phyloP scores from a whole-genome alignment of 768 basidiomycete species.

The Pulveroboletus sp. region DNA sequence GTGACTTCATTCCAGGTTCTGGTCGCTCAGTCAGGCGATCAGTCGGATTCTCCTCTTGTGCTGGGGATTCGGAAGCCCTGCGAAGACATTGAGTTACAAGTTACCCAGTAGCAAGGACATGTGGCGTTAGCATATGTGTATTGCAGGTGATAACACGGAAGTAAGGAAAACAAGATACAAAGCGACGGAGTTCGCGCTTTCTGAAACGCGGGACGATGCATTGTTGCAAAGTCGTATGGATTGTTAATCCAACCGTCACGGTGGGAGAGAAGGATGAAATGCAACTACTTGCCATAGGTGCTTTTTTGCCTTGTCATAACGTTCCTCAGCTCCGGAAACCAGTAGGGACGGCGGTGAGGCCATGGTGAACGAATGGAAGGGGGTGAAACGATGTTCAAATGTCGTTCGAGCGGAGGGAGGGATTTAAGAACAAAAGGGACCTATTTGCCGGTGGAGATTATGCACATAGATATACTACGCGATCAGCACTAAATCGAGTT shows the following conservation, averaged over 20 bases:
- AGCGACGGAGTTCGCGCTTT: constrained; percentile 13
- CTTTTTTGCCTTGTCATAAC: constrained; percentile 35
- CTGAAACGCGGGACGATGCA: constrained; percentile 9
- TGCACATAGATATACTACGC: constrained; percentile 39
- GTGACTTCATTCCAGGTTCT: constrained; percentile 14
- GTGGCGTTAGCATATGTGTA: constrained; percentile 31
- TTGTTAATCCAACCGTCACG: constrained; percentile 2
- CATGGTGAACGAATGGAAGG: constrained; percentile 17
- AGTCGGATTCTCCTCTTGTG: constrained; percentile 17
- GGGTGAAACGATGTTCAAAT: constrained; percentile 21
- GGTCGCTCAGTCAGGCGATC: constrained; percentile 11
- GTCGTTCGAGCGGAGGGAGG: constrained; percentile 22
- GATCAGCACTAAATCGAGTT: constrained; percentile 36
- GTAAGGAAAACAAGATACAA: constrained; percentile 8
- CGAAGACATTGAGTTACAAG: constrained; percentile 17
- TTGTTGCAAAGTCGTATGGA: constrained; percentile 10
- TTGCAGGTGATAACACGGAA: constrained; percentile 22
- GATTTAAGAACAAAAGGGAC: constrained; percentile 28
- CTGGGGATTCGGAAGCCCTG: constrained; percentile 31
- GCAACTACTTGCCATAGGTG: constrained; percentile 30
- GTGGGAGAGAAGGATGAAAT: not conserved
- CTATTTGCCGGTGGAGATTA: constrained; percentile 33
- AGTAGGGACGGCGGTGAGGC: constrained; percentile 21
- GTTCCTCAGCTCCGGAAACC: constrained; percentile 24
- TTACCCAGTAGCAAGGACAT: constrained; percentile 17